Base-by-base conservation (phyloP, 73 alveolate genomes). In the Stentor roeselii region DNA sequence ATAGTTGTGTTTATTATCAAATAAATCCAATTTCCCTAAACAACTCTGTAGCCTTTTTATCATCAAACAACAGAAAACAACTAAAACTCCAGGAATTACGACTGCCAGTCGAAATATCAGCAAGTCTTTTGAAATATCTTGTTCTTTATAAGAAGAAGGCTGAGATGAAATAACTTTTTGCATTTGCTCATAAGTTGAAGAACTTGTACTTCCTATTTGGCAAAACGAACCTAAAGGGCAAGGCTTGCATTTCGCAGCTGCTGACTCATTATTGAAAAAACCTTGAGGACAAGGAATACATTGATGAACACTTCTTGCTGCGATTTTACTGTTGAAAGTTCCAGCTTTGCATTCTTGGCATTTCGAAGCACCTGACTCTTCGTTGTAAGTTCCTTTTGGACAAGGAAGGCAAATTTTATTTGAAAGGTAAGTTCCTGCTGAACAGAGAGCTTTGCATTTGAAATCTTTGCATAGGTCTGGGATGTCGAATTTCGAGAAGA, bases 321-420 rank as follows among this genome's bases (percentile, higher is more conserved):
- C 82, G n/a, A 15, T 32, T 21, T 15, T 67, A 0, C 31, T 15
- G 15, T 67, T 32, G 15, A 27, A 30, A 30, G 42, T 67, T 2
- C 82, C 82, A 27, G n/a, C 42, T 32, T 36, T 36, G 42, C 82
- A 67, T 32, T 0, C 0, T 67, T 27, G 15, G 77, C 82, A 67
- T 1, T 15, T 15, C 0, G 38, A n/a, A n/a, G n/a, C n/a, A n/a
- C n/a, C n/a, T n/a, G n/a, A 27, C 11, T 15, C 42, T 36, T 67
- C 82, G 77, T 35, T 67, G 31, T 67, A 67, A 2, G 75, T 67
- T 67, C 82, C 82, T 67, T 35, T 31, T 32, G 82, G 82, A 67
- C 82, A 67, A 15, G 32, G 21, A 32, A 32, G 59, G 31, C 82
- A 67, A 32, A 27, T 31, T 0, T 2, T 2, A 32, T 35, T 35